These are phyloP conservation scores for Neonectria faginata DNA, from an alignment of 2,329 filamentous ascomycete genomes.

Conservation along the genomic window DNA sequence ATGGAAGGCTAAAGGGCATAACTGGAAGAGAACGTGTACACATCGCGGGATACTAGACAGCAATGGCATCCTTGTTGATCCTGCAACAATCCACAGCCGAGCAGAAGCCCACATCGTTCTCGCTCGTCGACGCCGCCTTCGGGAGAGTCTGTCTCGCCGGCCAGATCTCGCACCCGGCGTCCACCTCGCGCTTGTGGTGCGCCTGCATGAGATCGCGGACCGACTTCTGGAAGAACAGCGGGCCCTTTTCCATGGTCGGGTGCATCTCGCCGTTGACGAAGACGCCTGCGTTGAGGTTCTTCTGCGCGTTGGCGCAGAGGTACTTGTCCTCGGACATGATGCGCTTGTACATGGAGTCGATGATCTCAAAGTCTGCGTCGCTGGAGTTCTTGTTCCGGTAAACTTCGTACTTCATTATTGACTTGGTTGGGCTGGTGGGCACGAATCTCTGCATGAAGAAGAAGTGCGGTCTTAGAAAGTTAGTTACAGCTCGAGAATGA, in stretches of 20 bases:
- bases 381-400: conserved; percentile 70
- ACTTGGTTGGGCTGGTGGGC: conserved; percentile 62
- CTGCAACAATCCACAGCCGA: conserved; percentile 51
- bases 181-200: conserved; percentile 61
- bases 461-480: conserved; percentile 63
- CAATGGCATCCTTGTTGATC: conserved; percentile 38
- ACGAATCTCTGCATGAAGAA: conserved; percentile 74
- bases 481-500: background rate
- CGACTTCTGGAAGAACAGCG: conserved; percentile 66
- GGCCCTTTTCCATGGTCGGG: conserved; percentile 69
- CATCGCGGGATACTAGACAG: conserved; percentile 25
- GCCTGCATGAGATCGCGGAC: conserved; percentile 61
- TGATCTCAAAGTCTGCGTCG: conserved; percentile 68
- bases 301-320: conserved; percentile 69
- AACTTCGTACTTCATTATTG: conserved; percentile 71
- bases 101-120: conserved; percentile 50
- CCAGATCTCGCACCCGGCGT: conserved; percentile 62
- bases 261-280: conserved; percentile 74
- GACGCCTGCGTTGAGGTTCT: conserved; percentile 70
- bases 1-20: background rate
- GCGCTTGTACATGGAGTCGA: conserved; percentile 71
- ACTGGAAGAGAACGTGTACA: background rate
- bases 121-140: conserved; percentile 39
- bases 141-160: conserved; percentile 58
- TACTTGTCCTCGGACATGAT: conserved; percentile 74